Conservation (phyloP, 1,284 basidiomycete species). For the Boletellus sp. region DNA sequence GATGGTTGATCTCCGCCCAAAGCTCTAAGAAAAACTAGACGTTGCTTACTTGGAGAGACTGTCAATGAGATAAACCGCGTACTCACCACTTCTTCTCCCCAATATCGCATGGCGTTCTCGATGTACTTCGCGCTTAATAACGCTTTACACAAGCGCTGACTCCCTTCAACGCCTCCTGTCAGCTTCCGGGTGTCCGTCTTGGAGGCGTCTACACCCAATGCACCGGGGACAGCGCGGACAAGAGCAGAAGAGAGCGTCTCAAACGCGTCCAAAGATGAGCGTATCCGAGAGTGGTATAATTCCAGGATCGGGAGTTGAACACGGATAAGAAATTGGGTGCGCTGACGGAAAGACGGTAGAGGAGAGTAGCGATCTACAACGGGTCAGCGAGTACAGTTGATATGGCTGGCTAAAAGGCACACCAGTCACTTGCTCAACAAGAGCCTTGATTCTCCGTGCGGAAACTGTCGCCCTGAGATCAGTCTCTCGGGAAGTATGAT, state of each 20-base stretch:
- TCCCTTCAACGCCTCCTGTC: conserved; percentile 76
- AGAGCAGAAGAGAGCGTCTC: conserved; percentile 86
- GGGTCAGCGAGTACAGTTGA: conserved; percentile 1
- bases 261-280: conserved; percentile 87
- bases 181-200: conserved; percentile 57
- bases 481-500: conserved; percentile 7
- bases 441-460: conserved; percentile 74
- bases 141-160: conserved; percentile 80
- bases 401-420: conserved; percentile 16
- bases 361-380: conserved; percentile 81
- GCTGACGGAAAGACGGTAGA: conserved; percentile 74
- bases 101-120: conserved; percentile 60
- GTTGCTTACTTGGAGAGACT: background rate
- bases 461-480: conserved; percentile 71
- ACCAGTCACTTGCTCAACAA: conserved; percentile 89
- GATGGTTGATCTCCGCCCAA: conserved; percentile 71
- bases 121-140: conserved; percentile 75
- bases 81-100: conserved; percentile 85
- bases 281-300: conserved; percentile 74
- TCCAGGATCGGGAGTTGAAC: conserved; percentile 86
- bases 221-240: conserved; percentile 88
- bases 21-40: conserved; percentile 84
- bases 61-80: background rate
- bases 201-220: conserved; percentile 56
- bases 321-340: conserved; percentile 76